A percentile compares a stretch with the other conserved stretches of the same genome.
Conservation (phyloP, 257 asterid genomes). For the Lithospermum erythrorhizon region DNA sequence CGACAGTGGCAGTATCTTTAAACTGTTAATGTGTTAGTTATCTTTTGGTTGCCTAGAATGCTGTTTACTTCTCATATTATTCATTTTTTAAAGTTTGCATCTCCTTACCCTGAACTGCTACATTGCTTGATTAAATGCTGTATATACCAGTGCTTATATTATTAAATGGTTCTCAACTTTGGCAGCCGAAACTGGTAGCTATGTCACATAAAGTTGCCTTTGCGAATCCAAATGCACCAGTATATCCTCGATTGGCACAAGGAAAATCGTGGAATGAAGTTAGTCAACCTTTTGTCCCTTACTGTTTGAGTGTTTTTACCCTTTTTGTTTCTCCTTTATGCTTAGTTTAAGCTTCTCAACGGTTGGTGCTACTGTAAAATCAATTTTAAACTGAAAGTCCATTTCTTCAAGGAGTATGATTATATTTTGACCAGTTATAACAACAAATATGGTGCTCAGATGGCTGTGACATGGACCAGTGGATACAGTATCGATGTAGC, state of each 20-base stretch:
- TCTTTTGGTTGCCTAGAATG: neutral
- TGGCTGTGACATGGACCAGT: conserved; percentile 98
- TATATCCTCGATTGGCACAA: conserved; percentile 92
- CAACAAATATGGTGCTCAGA: conserved; percentile 31
- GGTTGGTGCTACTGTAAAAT: neutral
- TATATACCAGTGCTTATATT: neutral
- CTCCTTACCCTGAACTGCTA: no score
- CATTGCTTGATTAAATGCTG: neutral
- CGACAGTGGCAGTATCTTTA: no score
- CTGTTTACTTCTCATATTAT: neutral
- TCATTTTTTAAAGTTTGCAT: no score
- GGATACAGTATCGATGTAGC: conserved; percentile 56
- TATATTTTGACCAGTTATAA: neutral
- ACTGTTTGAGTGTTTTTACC: neutral
- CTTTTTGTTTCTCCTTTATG: neutral
- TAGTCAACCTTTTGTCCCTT: conserved; percentile 15
- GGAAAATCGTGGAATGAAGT: conserved; percentile 91
- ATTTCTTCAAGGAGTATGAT: neutral
- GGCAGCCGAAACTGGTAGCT: conserved; percentile 82
- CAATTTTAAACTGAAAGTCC: neutral
- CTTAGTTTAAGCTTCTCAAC: neutral
- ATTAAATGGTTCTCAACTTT: conserved; percentile 4
- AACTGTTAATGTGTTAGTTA: no score
- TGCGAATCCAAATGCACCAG: conserved; percentile 78
- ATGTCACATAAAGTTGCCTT: conserved; percentile 55